A percentile compares a stretch with the other conserved stretches of the same genome.
Conservation (phyloP, 257 asterid genomes). For the Jasminum sambac region DNA sequence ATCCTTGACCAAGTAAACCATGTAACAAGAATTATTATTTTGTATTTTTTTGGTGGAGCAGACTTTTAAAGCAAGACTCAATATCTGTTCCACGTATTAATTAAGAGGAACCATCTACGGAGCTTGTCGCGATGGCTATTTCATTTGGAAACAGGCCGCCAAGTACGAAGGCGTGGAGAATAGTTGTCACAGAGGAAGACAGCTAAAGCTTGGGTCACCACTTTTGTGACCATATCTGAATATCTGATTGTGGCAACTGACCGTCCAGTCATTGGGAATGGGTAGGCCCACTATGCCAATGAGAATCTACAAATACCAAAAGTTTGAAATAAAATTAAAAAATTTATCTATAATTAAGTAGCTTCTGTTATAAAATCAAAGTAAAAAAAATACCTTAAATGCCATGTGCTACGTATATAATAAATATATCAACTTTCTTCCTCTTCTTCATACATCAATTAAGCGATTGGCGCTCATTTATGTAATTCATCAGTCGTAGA, state of each 20-base stretch:
- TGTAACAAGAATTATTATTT: too few species aligned
- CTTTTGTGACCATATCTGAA: constrained; percentile 37
- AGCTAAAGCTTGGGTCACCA: constrained; percentile 34
- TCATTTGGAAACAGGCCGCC: constrained; percentile 76
- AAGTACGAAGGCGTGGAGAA: constrained; percentile 64
- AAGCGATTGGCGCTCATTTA: too few species aligned
- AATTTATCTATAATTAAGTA: too few species aligned
- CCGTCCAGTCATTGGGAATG: constrained; percentile 67
- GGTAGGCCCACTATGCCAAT: constrained; percentile 64
- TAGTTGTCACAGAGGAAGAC: constrained; percentile 58
- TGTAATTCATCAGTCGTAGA: too few species aligned
- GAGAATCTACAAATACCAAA: constrained; percentile 34
- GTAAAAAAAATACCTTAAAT: too few species aligned
- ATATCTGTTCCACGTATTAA: constrained; percentile 42
- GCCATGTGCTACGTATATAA: too few species aligned
- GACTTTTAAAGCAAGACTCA: constrained; percentile 37
- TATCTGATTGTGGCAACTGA: constrained; percentile 55
- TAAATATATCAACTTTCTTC: too few species aligned
- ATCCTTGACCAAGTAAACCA: too few species aligned
- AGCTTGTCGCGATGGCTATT: constrained; percentile 69
- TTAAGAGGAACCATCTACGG: constrained; percentile 45
- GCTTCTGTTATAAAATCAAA: too few species aligned
- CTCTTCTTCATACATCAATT: too few species aligned
- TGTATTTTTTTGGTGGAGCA: not conserved
- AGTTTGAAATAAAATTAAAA: too few species aligned